These are phyloP conservation scores for Alternaria conjuncta DNA, from an alignment of 2,329 filamentous ascomycete genomes.

Conservation along the genomic window DNA sequence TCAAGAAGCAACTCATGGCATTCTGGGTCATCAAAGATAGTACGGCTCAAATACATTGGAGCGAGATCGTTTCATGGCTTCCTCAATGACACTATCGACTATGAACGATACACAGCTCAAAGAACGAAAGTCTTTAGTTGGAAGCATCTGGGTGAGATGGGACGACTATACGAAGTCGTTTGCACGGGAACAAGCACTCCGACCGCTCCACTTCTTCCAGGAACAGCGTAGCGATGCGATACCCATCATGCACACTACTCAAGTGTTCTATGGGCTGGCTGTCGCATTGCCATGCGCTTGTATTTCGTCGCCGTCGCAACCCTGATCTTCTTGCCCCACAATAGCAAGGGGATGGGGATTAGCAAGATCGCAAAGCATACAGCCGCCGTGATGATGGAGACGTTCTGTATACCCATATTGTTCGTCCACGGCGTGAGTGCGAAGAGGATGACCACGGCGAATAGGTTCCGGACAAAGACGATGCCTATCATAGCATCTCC, in stretches of 20 bases:
- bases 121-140: fast-evolving
- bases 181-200: not conserved
- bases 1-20: constrained; percentile 5
- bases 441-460: constrained; percentile 56
- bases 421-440: constrained; percentile 53
- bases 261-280: constrained; percentile 16
- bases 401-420: constrained; percentile 49
- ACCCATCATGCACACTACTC: not conserved
- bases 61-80: constrained; percentile 5
- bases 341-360: constrained; percentile 16
- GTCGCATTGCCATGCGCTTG: constrained; percentile 16
- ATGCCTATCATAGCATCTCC: constrained; percentile 56
- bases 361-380: constrained; percentile 43
- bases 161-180: fast-evolving
- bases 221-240: not conserved
- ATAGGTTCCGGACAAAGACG: constrained; percentile 54
- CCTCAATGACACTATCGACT: not conserved
- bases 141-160: not conserved
- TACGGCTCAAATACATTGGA: constrained; percentile 4
- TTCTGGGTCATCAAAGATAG: constrained; percentile 11
- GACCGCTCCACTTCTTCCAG: not conserved
- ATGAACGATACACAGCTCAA: not conserved
- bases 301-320: constrained; percentile 17
- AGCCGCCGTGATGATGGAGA: constrained; percentile 51
- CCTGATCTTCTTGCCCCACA: constrained; percentile 21